These are phyloP conservation scores for Epichloe scottii DNA, from an alignment of 2,329 filamentous ascomycete genomes.

Conservation along the genomic window DNA sequence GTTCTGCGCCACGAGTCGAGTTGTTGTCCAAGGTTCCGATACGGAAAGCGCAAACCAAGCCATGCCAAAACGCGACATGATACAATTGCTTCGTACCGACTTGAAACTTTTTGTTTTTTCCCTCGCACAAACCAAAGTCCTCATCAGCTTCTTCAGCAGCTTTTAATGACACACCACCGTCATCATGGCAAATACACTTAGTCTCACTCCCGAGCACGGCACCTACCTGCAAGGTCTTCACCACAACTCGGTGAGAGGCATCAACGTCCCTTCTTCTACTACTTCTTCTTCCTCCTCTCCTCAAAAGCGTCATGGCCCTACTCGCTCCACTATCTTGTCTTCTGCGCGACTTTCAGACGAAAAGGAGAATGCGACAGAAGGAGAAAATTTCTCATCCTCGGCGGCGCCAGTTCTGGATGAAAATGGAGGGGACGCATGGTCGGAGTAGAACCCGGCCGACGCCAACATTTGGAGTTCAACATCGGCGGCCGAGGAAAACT, in stretches of 20 bases:
- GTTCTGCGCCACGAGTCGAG: too few relatives aligned
- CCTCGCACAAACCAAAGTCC: neutral
- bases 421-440: neutral
- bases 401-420: neutral
- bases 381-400: neutral
- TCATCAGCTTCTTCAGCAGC: neutral
- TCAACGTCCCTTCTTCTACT: neutral
- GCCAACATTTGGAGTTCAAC: neutral
- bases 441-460: slow-evolving; percentile 4
- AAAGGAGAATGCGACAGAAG: neutral
- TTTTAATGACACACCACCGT: neutral
- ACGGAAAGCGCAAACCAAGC: neutral
- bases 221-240: slow-evolving; percentile 2
- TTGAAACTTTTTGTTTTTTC: neutral
- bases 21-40: too few relatives aligned
- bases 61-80: neutral
- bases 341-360: neutral
- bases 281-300: neutral
- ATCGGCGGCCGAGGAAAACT: neutral
- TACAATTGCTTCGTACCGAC: too few relatives aligned
- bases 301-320: neutral
- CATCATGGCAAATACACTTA: slow-evolving; percentile 5
- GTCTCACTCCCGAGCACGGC: neutral
- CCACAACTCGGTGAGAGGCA: neutral
- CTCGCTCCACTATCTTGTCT: neutral